Base-by-base conservation (phyloP, 305 asterid genomes). In the Coffea humblotiana region DNA sequence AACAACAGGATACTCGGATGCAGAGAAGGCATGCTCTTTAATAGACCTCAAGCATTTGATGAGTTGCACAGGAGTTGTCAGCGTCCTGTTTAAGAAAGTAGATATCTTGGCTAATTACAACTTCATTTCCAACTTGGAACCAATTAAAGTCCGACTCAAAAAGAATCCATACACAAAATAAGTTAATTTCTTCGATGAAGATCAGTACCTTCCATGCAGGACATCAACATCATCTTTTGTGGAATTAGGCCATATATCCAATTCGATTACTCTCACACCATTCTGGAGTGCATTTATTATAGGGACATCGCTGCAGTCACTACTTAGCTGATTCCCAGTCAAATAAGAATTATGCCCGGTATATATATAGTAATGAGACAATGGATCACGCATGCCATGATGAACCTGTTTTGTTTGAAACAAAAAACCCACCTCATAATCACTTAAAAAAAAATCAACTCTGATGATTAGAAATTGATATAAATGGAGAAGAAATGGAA, bases 311-410 rank as follows among this genome's bases (percentile, higher is more conserved):
- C 98, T 96, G 83, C 98, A 93, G 84, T 94, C 99, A 61, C 99
- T 96, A 86, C 98, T 94, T 63, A 96, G 79, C 77, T 96, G 99
- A 80, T 96, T 96, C 75, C 98, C 99, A 19, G 98, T 96, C 77
- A 96, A 85, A 92, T 96, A 96, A 80, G 99, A 96, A 87, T 96
- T 96, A 86, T 96, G 99, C 72, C 98, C 99, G 45, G 99, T 96
- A 81, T 87, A 94, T 82, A 96, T 92, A 89, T 85, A 94, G 89
- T 96, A 96, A 85, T 96, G 95, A 79, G 96, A 97, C 91, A 96
- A 89, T 61, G 98, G 98, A 83, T 93, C 95, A 47, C 85, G 89
- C 99, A 96, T 96, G 80, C 92, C 98, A 85, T 96, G 98, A 85
- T 94, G 97, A 83, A 92, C 93, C 97, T 96, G 97, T 81, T 19